phyloP scores from a whole-genome alignment of 371 early-diverging fungal genomes.

The Mycotypha africana region DNA sequence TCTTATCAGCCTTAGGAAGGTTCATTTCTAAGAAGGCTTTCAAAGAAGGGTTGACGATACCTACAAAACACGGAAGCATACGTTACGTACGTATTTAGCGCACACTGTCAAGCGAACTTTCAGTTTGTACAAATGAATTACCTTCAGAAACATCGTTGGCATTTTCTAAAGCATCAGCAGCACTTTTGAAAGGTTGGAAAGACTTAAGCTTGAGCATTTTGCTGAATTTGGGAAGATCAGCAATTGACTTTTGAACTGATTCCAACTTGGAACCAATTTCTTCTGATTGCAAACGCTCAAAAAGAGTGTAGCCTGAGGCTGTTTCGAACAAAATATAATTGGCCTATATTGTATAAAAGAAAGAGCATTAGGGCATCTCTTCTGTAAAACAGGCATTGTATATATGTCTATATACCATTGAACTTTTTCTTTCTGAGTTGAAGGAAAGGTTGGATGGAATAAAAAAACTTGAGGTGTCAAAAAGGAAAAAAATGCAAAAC shows the following conservation, averaged over 20 bases:
- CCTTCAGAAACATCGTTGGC: slow-evolving; percentile 97
- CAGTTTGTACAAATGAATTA: slow-evolving; percentile 20
- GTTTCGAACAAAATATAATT: slow-evolving; percentile 87
- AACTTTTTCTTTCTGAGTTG: too few relatives aligned
- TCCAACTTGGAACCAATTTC: slow-evolving; percentile 93
- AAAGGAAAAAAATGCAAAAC: too few relatives aligned
- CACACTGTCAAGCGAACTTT: slow-evolving; percentile 2
- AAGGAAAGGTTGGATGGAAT: too few relatives aligned
- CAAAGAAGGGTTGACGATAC: slow-evolving; percentile 75
- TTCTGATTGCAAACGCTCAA: slow-evolving; percentile 91
- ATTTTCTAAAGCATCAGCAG: slow-evolving; percentile 96
- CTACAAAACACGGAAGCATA: slow-evolving; percentile 28
- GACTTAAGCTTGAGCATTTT: slow-evolving; percentile 89
- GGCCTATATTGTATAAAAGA: slow-evolving; percentile 32
- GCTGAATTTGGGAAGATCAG: slow-evolving; percentile 88
- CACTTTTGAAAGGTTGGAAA: slow-evolving; percentile 94
- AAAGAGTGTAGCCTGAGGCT: slow-evolving; percentile 95
- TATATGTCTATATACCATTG: too few relatives aligned
- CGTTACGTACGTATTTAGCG: too few relatives aligned
- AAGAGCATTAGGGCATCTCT: too few relatives aligned
- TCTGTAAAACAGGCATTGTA: too few relatives aligned
- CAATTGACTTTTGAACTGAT: slow-evolving; percentile 77
- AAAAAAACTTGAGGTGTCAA: too few relatives aligned
- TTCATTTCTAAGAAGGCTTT: slow-evolving; percentile 94
- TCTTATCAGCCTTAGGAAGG: slow-evolving; percentile 78